Evolutionary conservation across 768 basidiomycete genomes (phyloP), one percentile per base, ranked within the genome.

Genomic region (Lyophyllum atratum): DNA sequence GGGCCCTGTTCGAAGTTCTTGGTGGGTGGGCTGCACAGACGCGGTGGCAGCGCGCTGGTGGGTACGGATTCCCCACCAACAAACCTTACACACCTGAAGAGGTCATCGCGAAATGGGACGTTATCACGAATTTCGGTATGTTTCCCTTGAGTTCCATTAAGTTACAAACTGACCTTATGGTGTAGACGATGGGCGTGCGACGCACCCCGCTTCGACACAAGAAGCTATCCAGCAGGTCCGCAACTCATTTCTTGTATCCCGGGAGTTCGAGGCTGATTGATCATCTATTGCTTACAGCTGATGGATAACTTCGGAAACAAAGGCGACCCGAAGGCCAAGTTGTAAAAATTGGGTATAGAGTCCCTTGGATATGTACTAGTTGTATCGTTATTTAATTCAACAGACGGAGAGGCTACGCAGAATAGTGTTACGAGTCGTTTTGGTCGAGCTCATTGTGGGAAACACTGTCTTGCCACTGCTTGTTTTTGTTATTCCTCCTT

Each of bases 21-120:
- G 95, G 91, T 22, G 97, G 96, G 0, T 98, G 94, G 92, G 89
- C 90, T 3, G 92, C 92, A 1, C 86, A 95, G 71, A 88, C 91
- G 29, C 82, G 96, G 55, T 99, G 96, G 95, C 91, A 98, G 71
- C 85, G 93, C 14, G 79, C 93, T 9, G 90, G 88, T 1, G 97
- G 95, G 10, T 76, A 88, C 66, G 89, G 90, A 7, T 98, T 98
- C 85, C 89, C 94, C 4, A 82, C 88, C 33, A 87, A 87, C 68
- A 80, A 80, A 56, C 78, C 81, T 3, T 81, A 90, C 59, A 86
- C 85, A 8, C 91, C 94, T 0, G 97, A 98, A 72, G 85, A 88
- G 54, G 78, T 98, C 48, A 67, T 87, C 14, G 71, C 79, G 24
- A 89, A 93, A 66, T 98, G 95, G 95, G 78, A 81, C 44, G 72